Percentiles rank a stretch among this genome's conserved stretches.
Conservation (phyloP, 441 rosid species). For the Syzygium syzygioides region DNA sequence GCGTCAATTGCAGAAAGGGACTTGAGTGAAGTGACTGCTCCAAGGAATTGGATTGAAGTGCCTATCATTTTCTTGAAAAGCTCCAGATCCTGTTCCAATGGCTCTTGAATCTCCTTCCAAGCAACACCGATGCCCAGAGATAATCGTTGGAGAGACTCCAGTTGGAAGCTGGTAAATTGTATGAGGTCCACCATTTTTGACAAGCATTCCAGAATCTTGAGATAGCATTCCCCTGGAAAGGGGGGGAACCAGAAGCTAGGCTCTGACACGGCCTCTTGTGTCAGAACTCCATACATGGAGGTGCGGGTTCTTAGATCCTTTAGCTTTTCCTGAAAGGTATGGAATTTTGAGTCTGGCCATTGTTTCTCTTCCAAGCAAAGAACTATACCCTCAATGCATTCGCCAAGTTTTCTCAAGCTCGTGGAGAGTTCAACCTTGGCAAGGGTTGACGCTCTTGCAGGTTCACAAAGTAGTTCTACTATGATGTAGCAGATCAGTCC, state of each 20-base stretch:
- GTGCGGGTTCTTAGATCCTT: constrained; percentile 30
- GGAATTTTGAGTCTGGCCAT: constrained; percentile 13
- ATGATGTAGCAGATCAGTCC: constrained; percentile 50
- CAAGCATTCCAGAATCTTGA: constrained; percentile 31
- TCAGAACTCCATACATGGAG: constrained; percentile 29
- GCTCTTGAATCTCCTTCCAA: constrained; percentile 24
- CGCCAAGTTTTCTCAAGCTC: constrained; percentile 28
- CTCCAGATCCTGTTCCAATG: constrained; percentile 29
- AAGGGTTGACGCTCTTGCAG: constrained; percentile 52
- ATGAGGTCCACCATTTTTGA: constrained; percentile 37
- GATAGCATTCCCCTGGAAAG: constrained; percentile 33
- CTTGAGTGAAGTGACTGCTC: constrained; percentile 23
- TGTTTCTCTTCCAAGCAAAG: constrained; percentile 20
- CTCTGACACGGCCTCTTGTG: constrained; percentile 51
- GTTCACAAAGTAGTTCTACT: constrained; percentile 42
- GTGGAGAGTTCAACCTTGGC: constrained; percentile 47
- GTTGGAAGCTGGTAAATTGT: constrained; percentile 24
- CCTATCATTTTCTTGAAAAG: constrained; percentile 30
- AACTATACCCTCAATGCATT: constrained; percentile 23
- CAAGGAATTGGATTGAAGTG: constrained; percentile 32
- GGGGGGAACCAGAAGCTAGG: constrained; percentile 61
- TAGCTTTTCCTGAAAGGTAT: constrained; percentile 25
- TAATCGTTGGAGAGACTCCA: constrained; percentile 24
- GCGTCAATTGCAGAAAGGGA: constrained; percentile 21
- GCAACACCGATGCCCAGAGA: constrained; percentile 13